Percentiles rank a stretch among this genome's conserved stretches.
phyloP scores from a whole-genome alignment of 768 basidiomycete species.

The Chalciporus piperatus region DNA sequence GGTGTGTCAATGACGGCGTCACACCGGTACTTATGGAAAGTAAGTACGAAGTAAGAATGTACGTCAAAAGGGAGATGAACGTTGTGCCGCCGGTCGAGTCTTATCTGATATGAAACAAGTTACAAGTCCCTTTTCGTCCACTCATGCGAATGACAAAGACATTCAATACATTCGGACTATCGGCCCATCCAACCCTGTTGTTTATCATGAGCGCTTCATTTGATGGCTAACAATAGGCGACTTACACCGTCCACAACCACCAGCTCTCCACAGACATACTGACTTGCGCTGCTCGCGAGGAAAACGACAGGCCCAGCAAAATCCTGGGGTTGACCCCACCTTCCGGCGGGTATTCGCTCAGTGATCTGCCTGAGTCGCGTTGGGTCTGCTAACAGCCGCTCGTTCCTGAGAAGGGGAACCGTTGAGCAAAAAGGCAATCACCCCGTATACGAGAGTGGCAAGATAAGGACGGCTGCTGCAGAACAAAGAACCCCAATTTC shows the following conservation, averaged over 20 bases:
- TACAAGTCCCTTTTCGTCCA: slow-evolving; percentile 2
- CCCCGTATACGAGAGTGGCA: background rate
- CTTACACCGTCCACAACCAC: slow-evolving; percentile 68
- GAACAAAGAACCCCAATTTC: slow-evolving; percentile 8
- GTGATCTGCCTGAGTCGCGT: slow-evolving; percentile 62
- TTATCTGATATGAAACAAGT: background rate
- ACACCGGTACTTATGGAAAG: slow-evolving; percentile 1
- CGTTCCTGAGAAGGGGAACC: slow-evolving; percentile 48
- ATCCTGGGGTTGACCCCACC: slow-evolving; percentile 66
- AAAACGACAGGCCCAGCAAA: slow-evolving; percentile 68
- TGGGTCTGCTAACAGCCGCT: slow-evolving; percentile 59
- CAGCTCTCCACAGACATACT: slow-evolving; percentile 68
- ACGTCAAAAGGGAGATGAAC: slow-evolving; percentile 13
- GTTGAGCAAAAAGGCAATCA: slow-evolving; percentile 11
- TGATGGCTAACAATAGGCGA: slow-evolving; percentile 8
- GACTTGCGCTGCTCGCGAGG: slow-evolving; percentile 60
- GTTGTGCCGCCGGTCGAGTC: slow-evolving; percentile 5
- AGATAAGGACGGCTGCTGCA: slow-evolving; percentile 1
- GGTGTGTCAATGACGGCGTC: slow-evolving; percentile 7
- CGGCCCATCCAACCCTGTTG: slow-evolving; percentile 64
- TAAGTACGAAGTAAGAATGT: slow-evolving; percentile 8
- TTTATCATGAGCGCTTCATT: slow-evolving; percentile 6
- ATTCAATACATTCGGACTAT: slow-evolving; percentile 13
- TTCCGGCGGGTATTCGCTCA: slow-evolving; percentile 64
- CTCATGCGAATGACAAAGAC: background rate